Evolutionary conservation across 257 asterid genomes (phyloP).

Genomic region (Solanum virginianum): DNA sequence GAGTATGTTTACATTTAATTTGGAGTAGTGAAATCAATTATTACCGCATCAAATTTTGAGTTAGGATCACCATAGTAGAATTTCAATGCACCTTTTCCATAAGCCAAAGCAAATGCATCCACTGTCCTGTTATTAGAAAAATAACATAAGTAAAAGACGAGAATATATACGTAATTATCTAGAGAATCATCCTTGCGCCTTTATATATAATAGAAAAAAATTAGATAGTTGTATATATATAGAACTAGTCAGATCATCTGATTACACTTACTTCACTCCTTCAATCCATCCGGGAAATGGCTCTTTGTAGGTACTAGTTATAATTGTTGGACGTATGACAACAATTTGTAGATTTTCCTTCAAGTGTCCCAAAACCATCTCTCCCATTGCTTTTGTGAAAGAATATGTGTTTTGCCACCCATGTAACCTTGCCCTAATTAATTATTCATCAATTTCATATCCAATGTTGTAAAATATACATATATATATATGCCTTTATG

Average conservation of each 20-base stretch:
- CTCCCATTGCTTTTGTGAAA: slow-evolving; percentile 65
- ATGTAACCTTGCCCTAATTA: slow-evolving; percentile 35
- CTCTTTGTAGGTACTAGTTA: slow-evolving; percentile 39
- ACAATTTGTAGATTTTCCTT: slow-evolving; percentile 15
- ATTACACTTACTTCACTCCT: background rate
- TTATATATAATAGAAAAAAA: too few species aligned
- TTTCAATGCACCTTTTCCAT: slow-evolving; percentile 36
- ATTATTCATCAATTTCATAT: background rate
- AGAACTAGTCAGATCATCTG: too few species aligned
- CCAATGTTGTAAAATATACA: background rate
- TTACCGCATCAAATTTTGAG: slow-evolving; percentile 30
- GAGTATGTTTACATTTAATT: background rate
- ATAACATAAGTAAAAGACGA: background rate
- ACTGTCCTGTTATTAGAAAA: background rate
- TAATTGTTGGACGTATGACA: slow-evolving; percentile 38
- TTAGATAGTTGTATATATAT: too few species aligned
- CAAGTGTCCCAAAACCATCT: slow-evolving; percentile 12
- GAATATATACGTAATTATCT: too few species aligned
- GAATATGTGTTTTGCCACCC: slow-evolving; percentile 59
- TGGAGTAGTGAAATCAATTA: background rate
- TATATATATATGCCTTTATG: too few species aligned
- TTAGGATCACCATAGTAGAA: slow-evolving; percentile 35
- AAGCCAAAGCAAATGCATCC: background rate
- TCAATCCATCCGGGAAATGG: slow-evolving; percentile 8
- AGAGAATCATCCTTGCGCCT: background rate